Conservation (phyloP, 495 filamentous ascomycete genomes). For the Aspergillus conjunctus region DNA sequence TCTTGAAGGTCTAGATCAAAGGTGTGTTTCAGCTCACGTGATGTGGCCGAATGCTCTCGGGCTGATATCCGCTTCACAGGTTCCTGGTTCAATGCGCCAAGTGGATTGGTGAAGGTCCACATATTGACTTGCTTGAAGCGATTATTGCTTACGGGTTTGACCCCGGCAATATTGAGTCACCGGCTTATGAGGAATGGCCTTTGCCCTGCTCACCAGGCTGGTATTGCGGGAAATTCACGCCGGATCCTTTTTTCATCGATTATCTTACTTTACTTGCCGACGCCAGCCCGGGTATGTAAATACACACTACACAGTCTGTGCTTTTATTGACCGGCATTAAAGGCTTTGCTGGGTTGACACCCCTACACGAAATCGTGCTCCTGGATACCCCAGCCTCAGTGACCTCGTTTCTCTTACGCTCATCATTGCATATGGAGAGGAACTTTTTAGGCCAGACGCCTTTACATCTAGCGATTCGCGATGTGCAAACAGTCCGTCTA, state of each 20-base stretch:
- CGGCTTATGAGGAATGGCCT: conserved; percentile 1
- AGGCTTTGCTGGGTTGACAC: conserved; percentile 7
- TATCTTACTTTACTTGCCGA: not conserved
- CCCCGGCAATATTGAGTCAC: not conserved
- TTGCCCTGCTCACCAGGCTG: not conserved
- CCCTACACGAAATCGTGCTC: conserved; percentile 2
- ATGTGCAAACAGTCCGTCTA: not conserved
- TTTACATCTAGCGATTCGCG: not conserved
- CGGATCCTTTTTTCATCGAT: conserved; percentile 8
- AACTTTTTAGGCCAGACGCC: conserved; percentile 8
- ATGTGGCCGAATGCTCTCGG: not conserved
- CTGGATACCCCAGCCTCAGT: not conserved
- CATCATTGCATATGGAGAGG: not conserved
- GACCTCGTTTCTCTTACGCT: not conserved
- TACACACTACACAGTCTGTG: not conserved
- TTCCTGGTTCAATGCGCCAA: not conserved
- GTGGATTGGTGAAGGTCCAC: conserved; percentile 5
- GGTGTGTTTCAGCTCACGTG: not conserved
- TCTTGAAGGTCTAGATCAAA: conserved; percentile 2
- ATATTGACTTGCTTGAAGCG: conserved; percentile 2
- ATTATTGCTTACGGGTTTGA: conserved; percentile 1
- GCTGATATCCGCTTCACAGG: not conserved
- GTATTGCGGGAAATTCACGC: not conserved
- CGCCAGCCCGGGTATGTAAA: not conserved
- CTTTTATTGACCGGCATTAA: not conserved